Base-by-base conservation (phyloP, 345 rosid genomes). In the Salix viminalis region DNA sequence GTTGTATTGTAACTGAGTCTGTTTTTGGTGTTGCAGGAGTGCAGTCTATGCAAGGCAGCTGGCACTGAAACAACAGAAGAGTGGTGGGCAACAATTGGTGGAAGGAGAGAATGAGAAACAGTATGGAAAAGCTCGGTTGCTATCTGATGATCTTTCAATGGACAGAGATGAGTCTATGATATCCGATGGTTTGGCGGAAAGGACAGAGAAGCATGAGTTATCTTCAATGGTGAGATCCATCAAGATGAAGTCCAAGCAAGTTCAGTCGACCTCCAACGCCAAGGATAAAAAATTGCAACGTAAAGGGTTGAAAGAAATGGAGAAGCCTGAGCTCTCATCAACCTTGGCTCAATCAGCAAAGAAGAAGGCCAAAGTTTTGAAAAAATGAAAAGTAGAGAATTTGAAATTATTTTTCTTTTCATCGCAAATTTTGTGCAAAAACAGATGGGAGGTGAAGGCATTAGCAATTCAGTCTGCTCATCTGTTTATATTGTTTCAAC, bases 21-120 rank as follows among this genome's bases (percentile, higher is more conserved):
- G 42, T 44, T 24, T 69, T 79, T 74, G 30, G 74, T 26, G 15
- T 70, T 89, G 85, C 85, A 96, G 99, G 96, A 92, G 97, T 76
- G 97, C 99, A 13, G 84, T 86, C 15, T 92, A 91, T 83, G 90
- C 84, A 19, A 92, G 97, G 79, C 97, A 96, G 83, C 60, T 78
- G 67, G 79, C 89, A 65, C 77, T 80, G 81, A 85, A 77, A 75
- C 85, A 79, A 87, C 88, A 72, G 71, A 91, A 87, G 85, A 85
- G 79, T 37, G 85, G 78, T 15, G 76, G 7, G 26, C 67, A 23
- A 78, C 88, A 81, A 30, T 23, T 28, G 18, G 72, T 44, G 15
- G 77, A 41, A 60, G 76, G 75, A 16, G 89, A 82, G 71, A 74
- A 76, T 32, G 70, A 18, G 75, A 77, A 84, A 65, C 64, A 61